Conservation (phyloP, 805 yeast genomes). For the Candida oleophila region DNA sequence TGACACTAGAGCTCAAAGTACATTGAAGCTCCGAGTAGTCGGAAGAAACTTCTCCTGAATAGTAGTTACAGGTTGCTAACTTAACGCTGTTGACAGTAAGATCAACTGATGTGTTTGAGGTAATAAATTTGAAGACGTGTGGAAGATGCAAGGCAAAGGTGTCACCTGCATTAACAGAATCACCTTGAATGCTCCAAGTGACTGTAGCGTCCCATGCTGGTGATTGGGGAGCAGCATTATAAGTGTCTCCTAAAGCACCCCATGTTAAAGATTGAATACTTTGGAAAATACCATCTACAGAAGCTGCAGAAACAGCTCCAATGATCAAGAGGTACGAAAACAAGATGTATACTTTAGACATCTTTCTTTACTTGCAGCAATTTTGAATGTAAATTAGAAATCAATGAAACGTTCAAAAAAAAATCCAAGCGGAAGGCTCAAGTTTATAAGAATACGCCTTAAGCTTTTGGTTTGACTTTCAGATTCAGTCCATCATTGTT, state of each 20-base stretch:
- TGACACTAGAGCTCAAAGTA: neutral
- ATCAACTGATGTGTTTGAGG: slow-evolving; percentile 9
- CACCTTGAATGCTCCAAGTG: slow-evolving; percentile 18
- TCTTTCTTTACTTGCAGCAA: neutral
- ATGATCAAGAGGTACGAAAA: neutral
- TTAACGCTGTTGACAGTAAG: slow-evolving; percentile 5
- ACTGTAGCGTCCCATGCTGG: slow-evolving; percentile 18
- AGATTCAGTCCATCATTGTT: neutral
- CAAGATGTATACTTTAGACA: neutral
- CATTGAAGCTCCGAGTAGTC: slow-evolving; percentile 2
- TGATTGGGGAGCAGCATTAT: slow-evolving; percentile 2
- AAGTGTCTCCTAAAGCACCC: neutral
- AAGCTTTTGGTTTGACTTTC: neutral
- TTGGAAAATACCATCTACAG: neutral
- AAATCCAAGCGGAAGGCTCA: neutral
- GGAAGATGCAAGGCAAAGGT: slow-evolving; percentile 26
- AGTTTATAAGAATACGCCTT: neutral
- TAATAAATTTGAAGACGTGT: slow-evolving; percentile 22
- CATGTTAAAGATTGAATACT: neutral
- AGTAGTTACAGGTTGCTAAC: slow-evolving; percentile 10
- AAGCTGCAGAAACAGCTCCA: neutral
- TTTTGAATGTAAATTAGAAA: neutral
- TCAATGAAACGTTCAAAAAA: too few relatives aligned
- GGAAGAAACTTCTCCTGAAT: slow-evolving; percentile 7
- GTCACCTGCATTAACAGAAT: slow-evolving; percentile 20